Percentiles rank a stretch among this genome's conserved stretches.
Conservation (phyloP, 208 protist genomes). For the Trypanosoma congolense region DNA sequence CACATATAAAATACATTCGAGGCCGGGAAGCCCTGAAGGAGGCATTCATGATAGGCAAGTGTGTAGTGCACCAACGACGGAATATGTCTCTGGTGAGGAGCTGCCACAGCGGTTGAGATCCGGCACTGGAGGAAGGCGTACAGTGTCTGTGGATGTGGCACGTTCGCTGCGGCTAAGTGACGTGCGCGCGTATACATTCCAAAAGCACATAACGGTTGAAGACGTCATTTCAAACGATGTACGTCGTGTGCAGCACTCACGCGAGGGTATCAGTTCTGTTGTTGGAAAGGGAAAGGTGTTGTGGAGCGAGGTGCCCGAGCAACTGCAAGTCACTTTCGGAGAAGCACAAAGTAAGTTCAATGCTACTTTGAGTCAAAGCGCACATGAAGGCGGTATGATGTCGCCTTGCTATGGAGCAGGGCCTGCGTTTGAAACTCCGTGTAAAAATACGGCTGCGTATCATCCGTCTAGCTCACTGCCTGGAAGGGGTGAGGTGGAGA, state of each 20-base stretch:
- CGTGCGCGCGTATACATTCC: conserved; percentile 8
- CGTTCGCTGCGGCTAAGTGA: conserved; percentile 13
- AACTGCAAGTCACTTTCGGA: conserved; percentile 31
- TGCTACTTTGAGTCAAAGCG: neutral
- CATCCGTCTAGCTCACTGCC: too few species aligned
- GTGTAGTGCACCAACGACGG: neutral
- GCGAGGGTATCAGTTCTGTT: conserved; percentile 34
- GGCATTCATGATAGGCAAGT: too few species aligned
- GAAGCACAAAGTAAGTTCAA: conserved; percentile 12
- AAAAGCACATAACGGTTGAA: conserved; percentile 47
- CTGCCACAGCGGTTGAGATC: neutral
- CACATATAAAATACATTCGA: neutral
- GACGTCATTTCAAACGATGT: conserved; percentile 56
- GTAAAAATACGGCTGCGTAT: too few species aligned
- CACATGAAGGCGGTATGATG: neutral
- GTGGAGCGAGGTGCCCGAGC: conserved; percentile 46
- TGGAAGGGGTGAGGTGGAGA: too few species aligned
- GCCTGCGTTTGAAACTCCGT: too few species aligned
- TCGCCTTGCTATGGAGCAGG: neutral
- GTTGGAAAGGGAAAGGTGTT: conserved; percentile 44
- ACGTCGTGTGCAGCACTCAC: neutral
- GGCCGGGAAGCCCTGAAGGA: neutral
- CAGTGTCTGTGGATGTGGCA: conserved; percentile 16
- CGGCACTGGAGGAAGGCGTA: neutral
- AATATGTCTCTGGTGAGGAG: neutral